Base-by-base conservation (phyloP, 805 yeast genomes). In the Debaryomyces castellii region DNA sequence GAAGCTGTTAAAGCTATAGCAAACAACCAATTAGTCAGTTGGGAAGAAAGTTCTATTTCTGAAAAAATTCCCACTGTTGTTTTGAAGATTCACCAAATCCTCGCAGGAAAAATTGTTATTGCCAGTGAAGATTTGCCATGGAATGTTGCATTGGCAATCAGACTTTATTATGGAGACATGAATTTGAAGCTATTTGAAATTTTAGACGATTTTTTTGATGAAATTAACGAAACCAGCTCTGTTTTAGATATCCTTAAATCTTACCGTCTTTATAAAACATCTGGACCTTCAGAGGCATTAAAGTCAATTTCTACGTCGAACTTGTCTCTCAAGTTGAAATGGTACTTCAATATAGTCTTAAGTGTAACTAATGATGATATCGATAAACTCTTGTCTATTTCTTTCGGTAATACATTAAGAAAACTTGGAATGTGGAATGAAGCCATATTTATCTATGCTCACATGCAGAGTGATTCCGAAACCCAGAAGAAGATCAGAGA, bases 361-460 rank as follows among this genome's bases (percentile, higher is more conserved):
- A 50, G 62, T 5, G 43, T 44, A n/a, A n/a, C n/a, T 16, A 46
- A 37, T n/a, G 34, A 20, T 11, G 33, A 45, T 24, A 32, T 51
- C 24, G 47, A 46, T 23, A 72, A 61, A 63, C 57, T n/a, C 1
- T 71, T 65, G n/a, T 50, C 59, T 10, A 16, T 58, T 20, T 38
- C 56, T 7, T 71, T 82, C 56, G 83, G 86, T 9, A 69, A 76
- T 36, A 78, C 62, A 48, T 68, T 87, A 35, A 73, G 69, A 40
- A 49, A 64, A 7, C 58, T 58, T n/a, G 78, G 77, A 0, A 64
- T 77, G 41, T 76, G 78, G 73, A 70, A 71, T 46, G 86, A 83
- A 50, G 77, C 95, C 0, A 50, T 89, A 2, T 86, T 77, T 58
- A 83, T 86, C 2, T 71, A 81, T 34, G 69, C 83, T 14, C 89